Base-by-base conservation (phyloP, 2,329 filamentous ascomycete genomes). In the Pestalotiopsis fici region DNA sequence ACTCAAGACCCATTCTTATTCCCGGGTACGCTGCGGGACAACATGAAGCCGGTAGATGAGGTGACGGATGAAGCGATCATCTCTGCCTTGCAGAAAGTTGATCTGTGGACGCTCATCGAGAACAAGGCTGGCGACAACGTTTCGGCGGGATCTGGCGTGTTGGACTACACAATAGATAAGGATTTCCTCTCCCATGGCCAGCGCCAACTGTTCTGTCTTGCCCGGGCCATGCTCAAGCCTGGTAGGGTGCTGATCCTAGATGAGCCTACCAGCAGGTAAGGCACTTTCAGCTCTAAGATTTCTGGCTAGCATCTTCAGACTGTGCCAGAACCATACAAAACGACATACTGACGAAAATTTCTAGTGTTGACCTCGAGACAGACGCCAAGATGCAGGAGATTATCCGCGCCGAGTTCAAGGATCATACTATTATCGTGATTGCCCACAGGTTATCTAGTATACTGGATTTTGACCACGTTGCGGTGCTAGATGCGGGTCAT, bases 171-270 rank as follows among this genome's bases (percentile, higher is more conserved):
- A 18, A 64, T 69, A 61, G 59, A 68, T 54, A 54, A 47, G n/a
- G 61, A 66, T 6, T 59, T 64, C 59, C 78, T 91, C 4, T 74
- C 78, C 9, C 89, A 91, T 72, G 90, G 89, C 0, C 89, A 92
- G 74, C 79, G 89, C 59, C 90, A 92, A 72, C 81, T 92, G 0
- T 87, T 92, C 3, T 89, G 88, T 0, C 80, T 92, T 1, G 87
- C 89, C 0, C 77, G 90, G n/a, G 88, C 90, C 0, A 83, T 91
- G 65, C 76, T 92, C 59, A 78, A 89, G 9, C 78, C 86, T n/a
- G 89, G 87, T 67, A 80, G 87, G 0, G 85, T 91, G 69, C 81
- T 92, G 11, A 86, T 92, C 63, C 83, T 92, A 73, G 90, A 92
- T 72, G 90, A 91, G 72, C 67, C 68, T 18, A 71, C 70, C 4